Evolutionary conservation across 2,329 filamentous ascomycete species (phyloP).

Genomic region (Colletotrichum theobromicola): DNA sequence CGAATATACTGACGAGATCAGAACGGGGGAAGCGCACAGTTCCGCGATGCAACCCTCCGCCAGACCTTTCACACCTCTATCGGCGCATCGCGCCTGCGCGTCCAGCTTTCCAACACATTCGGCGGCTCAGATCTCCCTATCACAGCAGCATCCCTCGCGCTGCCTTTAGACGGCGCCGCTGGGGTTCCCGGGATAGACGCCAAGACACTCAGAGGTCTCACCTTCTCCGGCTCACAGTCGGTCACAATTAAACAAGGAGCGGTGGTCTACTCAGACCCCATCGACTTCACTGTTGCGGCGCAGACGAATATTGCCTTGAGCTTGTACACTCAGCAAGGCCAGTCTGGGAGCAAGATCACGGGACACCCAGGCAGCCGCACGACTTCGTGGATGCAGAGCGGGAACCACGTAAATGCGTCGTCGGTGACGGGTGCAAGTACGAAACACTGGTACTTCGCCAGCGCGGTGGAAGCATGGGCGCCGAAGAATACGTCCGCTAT

Average conservation of each 20-base stretch:
- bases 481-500: slow-evolving; percentile 48
- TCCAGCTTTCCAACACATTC: slow-evolving; percentile 71
- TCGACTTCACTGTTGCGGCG: slow-evolving; percentile 57
- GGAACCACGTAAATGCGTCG: slow-evolving; percentile 57
- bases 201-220: slow-evolving; percentile 56
- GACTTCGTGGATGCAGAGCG: slow-evolving; percentile 62
- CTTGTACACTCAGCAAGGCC: slow-evolving; percentile 62
- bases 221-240: slow-evolving; percentile 59
- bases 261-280: slow-evolving; percentile 64
- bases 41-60: slow-evolving; percentile 67
- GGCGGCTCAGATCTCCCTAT: slow-evolving; percentile 65
- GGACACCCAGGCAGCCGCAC: slow-evolving; percentile 70
- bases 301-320: slow-evolving; percentile 61
- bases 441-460: slow-evolving; percentile 63
- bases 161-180: slow-evolving; percentile 57
- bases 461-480: slow-evolving; percentile 61
- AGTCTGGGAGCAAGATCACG: slow-evolving; percentile 62
- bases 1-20: neutral
- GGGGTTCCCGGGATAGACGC: slow-evolving; percentile 59
- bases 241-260: slow-evolving; percentile 61
- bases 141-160: slow-evolving; percentile 61
- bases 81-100: slow-evolving; percentile 59
- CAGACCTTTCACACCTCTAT: slow-evolving; percentile 69
- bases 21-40: slow-evolving; percentile 45
- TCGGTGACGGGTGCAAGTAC: slow-evolving; percentile 47